Evolutionary conservation across 2,329 filamentous ascomycete genomes (phyloP), one percentile per base, ranked within the genome.

Genomic region (Colletotrichum sp.): DNA sequence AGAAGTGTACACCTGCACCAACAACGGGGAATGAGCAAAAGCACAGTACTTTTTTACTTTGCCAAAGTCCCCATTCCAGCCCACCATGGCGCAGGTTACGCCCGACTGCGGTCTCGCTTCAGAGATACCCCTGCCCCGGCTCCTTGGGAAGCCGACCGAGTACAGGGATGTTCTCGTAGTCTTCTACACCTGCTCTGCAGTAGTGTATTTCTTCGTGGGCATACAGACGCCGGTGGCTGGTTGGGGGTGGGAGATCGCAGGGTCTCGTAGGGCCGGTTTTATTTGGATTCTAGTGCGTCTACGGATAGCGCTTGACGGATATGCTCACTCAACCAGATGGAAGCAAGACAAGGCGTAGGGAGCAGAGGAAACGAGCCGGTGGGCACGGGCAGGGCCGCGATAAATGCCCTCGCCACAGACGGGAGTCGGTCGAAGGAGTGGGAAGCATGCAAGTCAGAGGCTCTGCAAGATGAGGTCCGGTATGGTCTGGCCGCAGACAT

Each of bases 101-200:
- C 72, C 72, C 72, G 69, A 64, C 63, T 68, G 28, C 55, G 63
- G 52, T 57, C 30, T 72, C 52, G 72, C 68, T 75, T 66, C 52
- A 52, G 26, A 15, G 16, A 60, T 21, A 75, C 52, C 72, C 72
- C 59, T 75, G 72, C 69, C 39, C 52, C 69, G 62, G 36, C n/a
- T 65, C 57, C 26, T 55, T 30, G 30, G 55, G 36, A 34, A 49
- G 49, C 69, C 32, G 59, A 55, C 60, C 55, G 36, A 52, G 39
- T 32, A 28, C 72, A 75, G 36, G 69, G 72, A 67, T 60, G 18
- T 32, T 8, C 21, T 52, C 52, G 13, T 63, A 52, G 28, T 60
- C 18, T 55, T 72, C 21, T 39, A 55, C 30, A 39, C 64, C 62
- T 44, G 66, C 36, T 69, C 28, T 24, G 68, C 72, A 66, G 68